phyloP scores from a whole-genome alignment of 352 stramenopile species.

The Globisporangium paroecandrum region DNA sequence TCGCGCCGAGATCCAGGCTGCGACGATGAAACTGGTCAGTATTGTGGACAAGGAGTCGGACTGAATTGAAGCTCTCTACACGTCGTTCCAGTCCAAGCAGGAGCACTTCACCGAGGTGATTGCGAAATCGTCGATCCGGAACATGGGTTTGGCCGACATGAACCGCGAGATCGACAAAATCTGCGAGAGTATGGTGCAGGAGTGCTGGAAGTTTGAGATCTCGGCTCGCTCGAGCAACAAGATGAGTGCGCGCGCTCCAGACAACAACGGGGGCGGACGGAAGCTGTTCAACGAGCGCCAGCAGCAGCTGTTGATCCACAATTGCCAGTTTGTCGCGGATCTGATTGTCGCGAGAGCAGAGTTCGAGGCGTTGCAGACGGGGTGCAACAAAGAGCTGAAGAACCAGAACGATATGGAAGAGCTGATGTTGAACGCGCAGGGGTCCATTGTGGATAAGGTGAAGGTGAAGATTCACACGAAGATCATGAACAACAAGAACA shows the following conservation, averaged over 20 bases:
- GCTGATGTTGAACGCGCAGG: slow-evolving; percentile 67
- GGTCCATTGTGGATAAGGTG: slow-evolving; percentile 66
- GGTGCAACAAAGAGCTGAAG: slow-evolving; percentile 61
- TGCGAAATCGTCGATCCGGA: slow-evolving; percentile 70
- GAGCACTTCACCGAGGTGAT: slow-evolving; percentile 79
- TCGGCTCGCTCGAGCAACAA: slow-evolving; percentile 64
- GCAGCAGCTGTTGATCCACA: slow-evolving; percentile 69
- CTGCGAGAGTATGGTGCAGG: slow-evolving; percentile 72
- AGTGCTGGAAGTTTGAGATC: slow-evolving; percentile 88
- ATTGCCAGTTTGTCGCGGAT: slow-evolving; percentile 81
- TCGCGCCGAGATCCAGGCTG: slow-evolving; percentile 64
- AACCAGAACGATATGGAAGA: slow-evolving; percentile 46
- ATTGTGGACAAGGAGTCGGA: slow-evolving; percentile 82
- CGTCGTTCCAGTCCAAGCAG: slow-evolving; percentile 78
- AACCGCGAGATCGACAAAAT: slow-evolving; percentile 79
- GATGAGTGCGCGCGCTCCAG: slow-evolving; percentile 22
- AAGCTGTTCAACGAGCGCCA: slow-evolving; percentile 84
- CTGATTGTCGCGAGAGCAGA: slow-evolving; percentile 71
- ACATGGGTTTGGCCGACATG: slow-evolving; percentile 77
- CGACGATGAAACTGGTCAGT: slow-evolving; percentile 55
- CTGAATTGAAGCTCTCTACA: slow-evolving; percentile 73
- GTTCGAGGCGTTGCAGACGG: slow-evolving; percentile 66
- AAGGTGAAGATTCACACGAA: slow-evolving; percentile 75
- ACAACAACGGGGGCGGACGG: slow-evolving; percentile 39
- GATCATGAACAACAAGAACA: slow-evolving; percentile 90